These are phyloP conservation scores for Voacanga thouarsii DNA, from an alignment of 257 asterid species.

Conservation along the genomic window DNA sequence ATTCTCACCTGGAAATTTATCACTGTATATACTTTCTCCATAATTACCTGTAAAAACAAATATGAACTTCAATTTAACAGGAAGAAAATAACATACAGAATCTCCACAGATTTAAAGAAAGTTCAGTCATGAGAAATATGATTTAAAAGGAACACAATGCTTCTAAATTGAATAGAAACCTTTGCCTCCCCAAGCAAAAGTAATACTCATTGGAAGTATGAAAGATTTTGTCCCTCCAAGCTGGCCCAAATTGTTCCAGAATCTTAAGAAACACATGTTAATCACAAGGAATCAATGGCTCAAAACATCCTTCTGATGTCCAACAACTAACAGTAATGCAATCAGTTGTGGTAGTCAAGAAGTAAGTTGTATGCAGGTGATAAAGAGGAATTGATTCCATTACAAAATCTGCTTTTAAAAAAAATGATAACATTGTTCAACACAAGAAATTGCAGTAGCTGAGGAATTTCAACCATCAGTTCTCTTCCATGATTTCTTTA, in stretches of 20 bases:
- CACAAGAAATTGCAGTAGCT: not conserved
- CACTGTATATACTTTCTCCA: constrained; percentile 90
- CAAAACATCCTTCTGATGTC: not conserved
- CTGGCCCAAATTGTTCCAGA: not conserved
- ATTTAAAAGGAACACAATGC: not conserved
- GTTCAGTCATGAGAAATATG: not conserved
- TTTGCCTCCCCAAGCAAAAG: not conserved
- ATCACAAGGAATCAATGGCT: not conserved
- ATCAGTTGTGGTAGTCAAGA: not conserved
- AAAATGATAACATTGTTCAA: not conserved
- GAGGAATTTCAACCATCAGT: not conserved
- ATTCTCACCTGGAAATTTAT: constrained; percentile 81
- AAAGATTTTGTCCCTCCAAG: not conserved
- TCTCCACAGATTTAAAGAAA: not conserved
- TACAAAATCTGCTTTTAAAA: not conserved
- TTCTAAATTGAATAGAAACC: not conserved
- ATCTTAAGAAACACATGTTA: not conserved
- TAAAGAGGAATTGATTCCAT: not conserved
- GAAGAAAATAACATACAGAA: not conserved
- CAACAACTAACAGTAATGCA: not conserved
- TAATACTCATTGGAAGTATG: not conserved
- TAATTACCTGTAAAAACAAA: constrained; percentile 55
- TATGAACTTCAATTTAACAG: constrained; percentile 2
- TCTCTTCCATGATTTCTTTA: not conserved
- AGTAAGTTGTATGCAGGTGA: not conserved